phyloP scores from a whole-genome alignment of 2,329 filamentous ascomycete species.

The Zasmidium cellare region DNA sequence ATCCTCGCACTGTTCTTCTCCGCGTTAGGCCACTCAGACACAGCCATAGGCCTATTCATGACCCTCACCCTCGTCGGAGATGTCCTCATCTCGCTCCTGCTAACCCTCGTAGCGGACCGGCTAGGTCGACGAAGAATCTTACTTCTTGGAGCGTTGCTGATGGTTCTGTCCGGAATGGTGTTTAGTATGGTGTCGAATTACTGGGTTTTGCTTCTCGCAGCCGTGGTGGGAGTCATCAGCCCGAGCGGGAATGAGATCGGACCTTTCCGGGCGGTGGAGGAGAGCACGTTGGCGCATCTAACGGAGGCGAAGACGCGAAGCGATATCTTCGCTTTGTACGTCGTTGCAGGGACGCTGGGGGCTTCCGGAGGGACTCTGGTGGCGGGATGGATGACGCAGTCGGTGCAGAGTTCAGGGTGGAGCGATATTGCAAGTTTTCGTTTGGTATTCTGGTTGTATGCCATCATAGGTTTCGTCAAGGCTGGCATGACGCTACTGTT shows the following conservation, averaged over 20 bases:
- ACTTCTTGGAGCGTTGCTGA: conserved; percentile 28
- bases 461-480: conserved; percentile 42
- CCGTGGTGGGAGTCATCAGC: conserved; percentile 36
- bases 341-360: conserved; percentile 31
- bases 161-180: conserved; percentile 29
- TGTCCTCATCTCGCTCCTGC: conserved; percentile 30
- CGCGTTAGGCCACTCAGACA: conserved; percentile 29
- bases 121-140: conserved; percentile 32
- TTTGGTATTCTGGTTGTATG: conserved; percentile 46
- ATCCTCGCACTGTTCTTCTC: conserved; percentile 35
- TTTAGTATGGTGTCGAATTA: conserved; percentile 31
- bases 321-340: conserved; percentile 35
- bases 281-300: conserved; percentile 36
- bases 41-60: conserved; percentile 37
- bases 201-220: conserved; percentile 33
- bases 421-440: conserved; percentile 40
- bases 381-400: conserved; percentile 40
- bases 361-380: conserved; percentile 30
- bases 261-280: conserved; percentile 37
- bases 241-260: conserved; percentile 38
- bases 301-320: conserved; percentile 24
- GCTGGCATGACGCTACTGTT: conserved; percentile 40
- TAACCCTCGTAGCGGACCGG: conserved; percentile 34
- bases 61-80: conserved; percentile 35
- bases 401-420: conserved; percentile 37